These are phyloP conservation scores for Knoxia roxburghii DNA, from an alignment of 257 asterid species.

Conservation along the genomic window DNA sequence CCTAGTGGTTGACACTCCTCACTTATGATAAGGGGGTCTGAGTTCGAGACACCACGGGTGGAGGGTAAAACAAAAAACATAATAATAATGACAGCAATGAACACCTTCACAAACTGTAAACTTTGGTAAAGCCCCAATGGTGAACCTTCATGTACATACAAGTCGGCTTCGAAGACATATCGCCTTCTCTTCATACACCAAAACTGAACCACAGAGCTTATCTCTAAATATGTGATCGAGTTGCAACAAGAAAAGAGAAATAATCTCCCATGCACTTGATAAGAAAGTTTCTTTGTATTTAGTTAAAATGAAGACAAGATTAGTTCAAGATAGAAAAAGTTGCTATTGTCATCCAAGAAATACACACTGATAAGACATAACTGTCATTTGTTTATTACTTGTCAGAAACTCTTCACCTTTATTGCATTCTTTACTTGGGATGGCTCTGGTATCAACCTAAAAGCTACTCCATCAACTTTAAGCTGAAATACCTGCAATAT, in stretches of 20 bases:
- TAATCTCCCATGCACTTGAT: not conserved
- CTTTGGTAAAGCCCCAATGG: no score
- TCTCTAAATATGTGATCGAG: not conserved
- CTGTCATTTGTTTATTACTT: not conserved
- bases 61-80: no score
- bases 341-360: not conserved
- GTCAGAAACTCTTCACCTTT: constrained; percentile 39
- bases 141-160: no score
- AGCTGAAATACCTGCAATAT: constrained; percentile 74
- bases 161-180: not conserved
- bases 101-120: no score
- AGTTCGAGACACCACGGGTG: no score
- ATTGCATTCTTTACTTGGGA: constrained; percentile 81
- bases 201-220: not conserved
- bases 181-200: not conserved
- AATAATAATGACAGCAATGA: no score
- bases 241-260: not conserved
- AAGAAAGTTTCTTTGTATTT: not conserved
- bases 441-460: constrained; percentile 86
- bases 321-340: not conserved
- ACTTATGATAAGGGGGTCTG: no score
- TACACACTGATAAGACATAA: not conserved
- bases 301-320: not conserved
- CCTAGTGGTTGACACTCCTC: no score
- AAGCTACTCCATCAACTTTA: constrained; percentile 84